These are phyloP conservation scores for Leptographium procerum DNA, from an alignment of 2,329 filamentous ascomycete species.

Conservation along the genomic window DNA sequence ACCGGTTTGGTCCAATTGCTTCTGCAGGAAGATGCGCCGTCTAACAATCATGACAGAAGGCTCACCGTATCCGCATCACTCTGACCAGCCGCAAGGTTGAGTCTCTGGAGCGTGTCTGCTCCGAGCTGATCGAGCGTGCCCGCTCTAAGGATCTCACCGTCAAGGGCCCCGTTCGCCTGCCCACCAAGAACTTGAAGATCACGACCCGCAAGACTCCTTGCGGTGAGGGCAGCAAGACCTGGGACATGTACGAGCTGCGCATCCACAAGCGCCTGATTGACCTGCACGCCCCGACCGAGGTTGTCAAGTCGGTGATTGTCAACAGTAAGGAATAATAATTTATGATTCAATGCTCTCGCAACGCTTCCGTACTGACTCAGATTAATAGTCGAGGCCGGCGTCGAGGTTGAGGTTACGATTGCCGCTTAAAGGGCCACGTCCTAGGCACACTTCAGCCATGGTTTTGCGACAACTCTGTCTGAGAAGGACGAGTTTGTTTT, in stretches of 20 bases:
- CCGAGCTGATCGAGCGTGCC: conserved; percentile 95
- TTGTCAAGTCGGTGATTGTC: conserved; percentile 93
- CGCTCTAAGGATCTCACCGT: conserved; percentile 97
- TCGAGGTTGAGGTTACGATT: conserved; percentile 89
- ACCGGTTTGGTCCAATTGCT: too few species aligned
- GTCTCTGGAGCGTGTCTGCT: conserved; percentile 95
- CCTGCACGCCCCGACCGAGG: conserved; percentile 94
- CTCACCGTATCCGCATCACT: conserved; percentile 60
- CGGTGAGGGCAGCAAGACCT: conserved; percentile 99
- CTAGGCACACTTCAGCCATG: background rate
- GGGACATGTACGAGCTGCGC: conserved; percentile 87
- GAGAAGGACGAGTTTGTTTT: background rate
- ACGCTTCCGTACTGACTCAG: background rate
- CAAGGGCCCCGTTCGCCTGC: conserved; percentile 95
- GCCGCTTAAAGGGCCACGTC: conserved; percentile 39
- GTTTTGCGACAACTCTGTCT: background rate
- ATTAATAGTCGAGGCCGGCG: conserved; percentile 61
- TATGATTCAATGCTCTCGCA: background rate
- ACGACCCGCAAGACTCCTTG: conserved; percentile 98
- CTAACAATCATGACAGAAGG: conserved; percentile 9
- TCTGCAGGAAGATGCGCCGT: background rate
- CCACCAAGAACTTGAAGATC: conserved; percentile 94
- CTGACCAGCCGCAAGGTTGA: conserved; percentile 89
- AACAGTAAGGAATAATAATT: conserved; percentile 39
- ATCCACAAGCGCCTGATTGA: conserved; percentile 98